Base-by-base conservation (phyloP, 331 rosid genomes). In the Dryas integrifolia region DNA sequence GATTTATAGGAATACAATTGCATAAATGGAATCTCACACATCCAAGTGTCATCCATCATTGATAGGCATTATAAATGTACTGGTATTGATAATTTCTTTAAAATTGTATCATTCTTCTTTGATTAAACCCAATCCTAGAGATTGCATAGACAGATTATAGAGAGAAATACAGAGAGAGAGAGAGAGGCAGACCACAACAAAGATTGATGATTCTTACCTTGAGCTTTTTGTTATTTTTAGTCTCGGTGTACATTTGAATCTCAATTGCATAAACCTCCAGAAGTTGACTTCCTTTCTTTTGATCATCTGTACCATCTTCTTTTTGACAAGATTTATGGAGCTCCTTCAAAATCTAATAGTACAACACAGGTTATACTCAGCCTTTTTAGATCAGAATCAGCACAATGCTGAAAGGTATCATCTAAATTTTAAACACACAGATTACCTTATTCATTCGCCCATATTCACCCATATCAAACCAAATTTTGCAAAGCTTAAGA, bases 301-400 rank as follows among this genome's bases (percentile, higher is more conserved):
- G 98, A 84, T 94, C 98, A 87, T 94, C 98, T 13, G 96, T 88
- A 51, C 98, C 98, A 83, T 88, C 98, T 81, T 94, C 97, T 70
- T 84, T 85, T 89, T 92, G 97, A 76, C 97, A 94, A 53, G 98
- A 94, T 77, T 83, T 91, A 73, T 89, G 97, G 79, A 91, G 96
- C 75, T 91, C 96, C 88, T 94, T 94, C 85, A 94, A 82, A 70
- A 94, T 94, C 97, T 94, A 79, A 60, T 24, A 53, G 72, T 52
- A 40, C 58, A 88, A 60, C 18, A 66, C 43, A 82, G 40, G 18
- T 67, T 69, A 66, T 5, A 14, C 44, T 47, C 44, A 50, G 30
- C 56, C 44, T 70, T 56, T 74, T 30, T 35, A n/a, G 69, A 74
- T 62, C 71, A 44, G 74, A 80, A 18, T 39, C 50, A 52, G 56